These are phyloP conservation scores for Neurospora cerealis DNA, from an alignment of 495 filamentous ascomycete species.

Conservation along the genomic window DNA sequence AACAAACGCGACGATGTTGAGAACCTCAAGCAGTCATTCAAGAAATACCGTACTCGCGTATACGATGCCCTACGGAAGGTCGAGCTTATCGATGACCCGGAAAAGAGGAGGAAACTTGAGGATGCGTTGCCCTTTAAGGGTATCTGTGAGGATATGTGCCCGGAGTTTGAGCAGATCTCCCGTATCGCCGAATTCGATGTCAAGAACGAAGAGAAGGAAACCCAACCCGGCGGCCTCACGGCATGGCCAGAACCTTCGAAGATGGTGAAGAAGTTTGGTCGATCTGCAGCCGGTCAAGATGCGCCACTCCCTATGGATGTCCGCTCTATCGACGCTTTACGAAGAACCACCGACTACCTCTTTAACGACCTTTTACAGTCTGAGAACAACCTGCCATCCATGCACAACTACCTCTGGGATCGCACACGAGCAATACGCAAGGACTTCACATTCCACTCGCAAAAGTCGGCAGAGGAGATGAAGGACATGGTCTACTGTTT, in stretches of 20 bases:
- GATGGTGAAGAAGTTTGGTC: constrained; percentile 75
- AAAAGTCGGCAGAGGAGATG: constrained; percentile 44
- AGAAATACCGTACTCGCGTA: constrained; percentile 58
- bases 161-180: constrained; percentile 74
- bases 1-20: constrained; percentile 33
- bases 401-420: constrained; percentile 91
- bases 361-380: constrained; percentile 62
- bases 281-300: constrained; percentile 87
- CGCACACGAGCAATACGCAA: constrained; percentile 84
- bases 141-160: constrained; percentile 89
- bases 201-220: constrained; percentile 40
- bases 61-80: constrained; percentile 59
- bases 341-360: constrained; percentile 73
- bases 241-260: constrained; percentile 25
- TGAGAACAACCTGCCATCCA: constrained; percentile 49
- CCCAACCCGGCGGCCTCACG: constrained; percentile 22
- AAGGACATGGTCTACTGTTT: constrained; percentile 71
- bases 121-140: constrained; percentile 83
- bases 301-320: constrained; percentile 88
- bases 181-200: constrained; percentile 60
- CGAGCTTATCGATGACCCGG: constrained; percentile 79
- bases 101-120: constrained; percentile 66
- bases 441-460: constrained; percentile 85
- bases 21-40: constrained; percentile 36
- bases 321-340: constrained; percentile 64